Base-by-base conservation (phyloP, 192 early-diverging fungal genomes). In the Coemansia furcata region DNA sequence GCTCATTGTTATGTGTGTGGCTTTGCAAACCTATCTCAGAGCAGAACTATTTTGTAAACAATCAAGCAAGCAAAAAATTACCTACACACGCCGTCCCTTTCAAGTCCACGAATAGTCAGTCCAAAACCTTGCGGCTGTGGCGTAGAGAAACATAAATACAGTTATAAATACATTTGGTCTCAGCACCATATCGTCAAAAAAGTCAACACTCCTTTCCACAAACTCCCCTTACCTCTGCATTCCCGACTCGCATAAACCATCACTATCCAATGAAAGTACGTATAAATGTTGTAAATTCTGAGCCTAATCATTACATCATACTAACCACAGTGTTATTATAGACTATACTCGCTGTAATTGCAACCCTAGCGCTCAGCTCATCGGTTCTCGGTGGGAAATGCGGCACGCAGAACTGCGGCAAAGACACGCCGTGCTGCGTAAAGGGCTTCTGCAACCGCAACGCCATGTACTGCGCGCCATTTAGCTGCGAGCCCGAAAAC, bases 371-470 rank as follows among this genome's bases (percentile, higher is more conserved):
- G 8, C 54, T 78, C 3, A 43, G 46, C 6, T 52, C 66, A 11
- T 39, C 61, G 2, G 62, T 64, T 0, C 37, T 68, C 11, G 72
- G 68, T 4, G 78, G 47, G 14, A 47, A 72, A 58, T 76, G 74
- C 30, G 74, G 71, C 7, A 62, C 26, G 26, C 71, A 74, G 19
- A 35, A 19, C 17, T 85, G 80, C 44, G 55, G 72, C 44, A 71
- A 69, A n/a, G 73, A 80, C 42, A 69, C 67, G 6, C 84, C 84
- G 1, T 85, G 85, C 72, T 84, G 85, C 59, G 72, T 72, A 68
- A 71, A 83, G 62, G 81, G 82, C 2, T 80, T 43, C 54, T 86
- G 85, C 69, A 72, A 74, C 69, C 52, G 47, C 46, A 77, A 74
- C 54, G 76, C 78, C 30, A 60, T 69, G 54, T 77, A 74, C 65